phyloP scores from a whole-genome alignment of 352 stramenopile genomes.

The Hyaloperonospora arabidopsidis region DNA sequence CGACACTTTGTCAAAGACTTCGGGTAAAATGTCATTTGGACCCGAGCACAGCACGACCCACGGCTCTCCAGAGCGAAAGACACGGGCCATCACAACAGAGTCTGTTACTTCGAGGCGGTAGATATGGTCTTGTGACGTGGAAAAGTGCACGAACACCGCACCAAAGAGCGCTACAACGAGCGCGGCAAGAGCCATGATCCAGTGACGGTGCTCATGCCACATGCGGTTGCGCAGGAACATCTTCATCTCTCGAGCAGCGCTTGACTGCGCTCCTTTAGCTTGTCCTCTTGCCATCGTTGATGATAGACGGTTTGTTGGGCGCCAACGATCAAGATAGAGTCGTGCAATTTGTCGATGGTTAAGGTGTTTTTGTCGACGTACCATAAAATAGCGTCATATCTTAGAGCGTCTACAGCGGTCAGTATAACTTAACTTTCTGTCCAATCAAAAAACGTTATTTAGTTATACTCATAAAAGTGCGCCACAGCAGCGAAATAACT shows the following conservation, averaged over 20 bases:
- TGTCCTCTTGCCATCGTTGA: constrained; percentile 24
- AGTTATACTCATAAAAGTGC: too few relatives aligned
- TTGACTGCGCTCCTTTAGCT: constrained; percentile 27
- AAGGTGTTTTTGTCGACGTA: too few relatives aligned
- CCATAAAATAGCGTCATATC: too few relatives aligned
- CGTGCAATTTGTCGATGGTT: too few relatives aligned
- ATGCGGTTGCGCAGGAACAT: constrained; percentile 78
- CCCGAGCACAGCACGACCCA: constrained; percentile 74
- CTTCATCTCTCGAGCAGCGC: constrained; percentile 67
- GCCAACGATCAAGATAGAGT: too few relatives aligned
- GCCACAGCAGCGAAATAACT: too few relatives aligned
- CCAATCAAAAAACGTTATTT: too few relatives aligned
- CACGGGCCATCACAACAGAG: constrained; percentile 41
- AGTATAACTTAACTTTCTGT: too few relatives aligned
- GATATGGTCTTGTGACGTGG: constrained; percentile 48
- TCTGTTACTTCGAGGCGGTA: constrained; percentile 59
- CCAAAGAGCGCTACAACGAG: constrained; percentile 61
- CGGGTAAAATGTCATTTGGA: constrained; percentile 58
- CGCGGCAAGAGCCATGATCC: constrained; percentile 34
- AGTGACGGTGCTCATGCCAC: constrained; percentile 73
- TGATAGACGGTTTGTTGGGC: too few relatives aligned
- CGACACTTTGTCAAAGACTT: constrained; percentile 62
- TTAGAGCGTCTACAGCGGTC: too few relatives aligned
- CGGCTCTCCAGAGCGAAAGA: constrained; percentile 74
- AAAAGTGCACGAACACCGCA: constrained; percentile 59